Percentiles rank a stretch among this genome's conserved stretches.
Evolutionary conservation across 441 rosid genomes (phyloP).

Genomic region (Pelargonium hybrid): DNA sequence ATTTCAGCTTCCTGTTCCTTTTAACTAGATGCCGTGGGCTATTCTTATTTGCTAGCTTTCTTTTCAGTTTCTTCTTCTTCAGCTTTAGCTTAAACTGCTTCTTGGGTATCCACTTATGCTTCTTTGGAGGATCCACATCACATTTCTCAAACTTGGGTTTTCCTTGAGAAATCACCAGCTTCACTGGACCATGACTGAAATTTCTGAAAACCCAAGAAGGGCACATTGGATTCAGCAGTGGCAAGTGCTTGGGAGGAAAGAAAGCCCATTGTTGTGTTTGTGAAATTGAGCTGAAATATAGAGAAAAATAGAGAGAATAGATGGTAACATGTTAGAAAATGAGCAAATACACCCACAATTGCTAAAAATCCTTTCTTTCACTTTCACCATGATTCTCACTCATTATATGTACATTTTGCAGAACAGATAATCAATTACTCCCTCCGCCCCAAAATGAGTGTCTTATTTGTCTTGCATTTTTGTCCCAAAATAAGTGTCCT

Average conservation of each 20-base stretch:
- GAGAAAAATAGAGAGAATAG: background rate
- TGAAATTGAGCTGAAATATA: constrained; percentile 20
- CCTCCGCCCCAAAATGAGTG: too few relatives aligned
- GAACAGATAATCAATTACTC: background rate
- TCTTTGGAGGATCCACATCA: constrained; percentile 69
- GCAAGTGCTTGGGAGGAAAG: constrained; percentile 10
- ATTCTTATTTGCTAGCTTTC: constrained; percentile 70
- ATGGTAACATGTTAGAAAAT: background rate
- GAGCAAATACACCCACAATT: background rate
- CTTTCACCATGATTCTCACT: background rate
- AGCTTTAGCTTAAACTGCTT: constrained; percentile 64
- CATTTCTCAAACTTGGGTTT: constrained; percentile 73
- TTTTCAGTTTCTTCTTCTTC: constrained; percentile 63
- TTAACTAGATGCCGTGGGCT: constrained; percentile 66
- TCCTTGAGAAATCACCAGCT: constrained; percentile 70
- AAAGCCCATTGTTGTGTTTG: constrained; percentile 16
- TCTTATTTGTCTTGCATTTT: too few relatives aligned
- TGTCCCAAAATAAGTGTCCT: too few relatives aligned
- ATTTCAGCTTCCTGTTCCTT: constrained; percentile 41
- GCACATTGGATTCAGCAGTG: constrained; percentile 15
- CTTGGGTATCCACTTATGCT: constrained; percentile 67
- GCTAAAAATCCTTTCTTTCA: background rate
- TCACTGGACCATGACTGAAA: constrained; percentile 56
- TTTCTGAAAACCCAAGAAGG: constrained; percentile 34
- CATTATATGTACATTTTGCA: background rate